Evolutionary conservation across 805 yeast genomes (phyloP).

Genomic region (Yamadazyma laniorum): DNA sequence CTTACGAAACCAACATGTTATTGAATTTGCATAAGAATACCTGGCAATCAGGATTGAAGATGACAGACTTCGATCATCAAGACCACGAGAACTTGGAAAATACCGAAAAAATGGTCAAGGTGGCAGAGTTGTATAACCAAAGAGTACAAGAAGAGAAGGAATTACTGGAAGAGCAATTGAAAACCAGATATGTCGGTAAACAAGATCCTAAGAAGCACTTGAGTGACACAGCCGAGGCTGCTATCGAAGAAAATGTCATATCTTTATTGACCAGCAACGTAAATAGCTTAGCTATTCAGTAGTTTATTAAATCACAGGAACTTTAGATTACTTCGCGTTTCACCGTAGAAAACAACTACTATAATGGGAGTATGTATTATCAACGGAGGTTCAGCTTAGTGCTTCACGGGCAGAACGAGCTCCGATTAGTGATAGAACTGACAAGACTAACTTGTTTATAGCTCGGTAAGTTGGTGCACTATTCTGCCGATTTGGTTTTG

Average conservation of each 20-base stretch:
- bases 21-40: conserved; percentile 89
- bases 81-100: conserved; percentile 74
- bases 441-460: conserved; percentile 20
- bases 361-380: conserved; percentile 10
- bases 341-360: neutral
- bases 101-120: conserved; percentile 76
- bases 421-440: too few relatives aligned
- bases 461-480: conserved; percentile 69
- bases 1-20: conserved; percentile 89
- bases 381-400: too few relatives aligned
- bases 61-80: conserved; percentile 72
- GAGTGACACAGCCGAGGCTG: conserved; percentile 78
- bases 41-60: conserved; percentile 90
- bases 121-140: conserved; percentile 85
- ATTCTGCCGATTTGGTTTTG: conserved; percentile 72
- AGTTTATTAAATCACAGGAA: conserved; percentile 13
- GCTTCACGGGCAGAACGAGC: too few relatives aligned
- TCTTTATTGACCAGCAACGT: conserved; percentile 86
- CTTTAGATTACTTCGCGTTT: conserved; percentile 1
- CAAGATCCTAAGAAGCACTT: conserved; percentile 99
- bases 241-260: conserved; percentile 87
- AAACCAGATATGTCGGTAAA: conserved; percentile 95
- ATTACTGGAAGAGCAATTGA: conserved; percentile 80
- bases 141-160: conserved; percentile 92
- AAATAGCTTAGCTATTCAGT: conserved; percentile 85